Percentiles rank a stretch among this genome's conserved stretches.
Evolutionary conservation across 352 stramenopile genomes (phyloP).

Genomic region (Phytophthora parvispora): DNA sequence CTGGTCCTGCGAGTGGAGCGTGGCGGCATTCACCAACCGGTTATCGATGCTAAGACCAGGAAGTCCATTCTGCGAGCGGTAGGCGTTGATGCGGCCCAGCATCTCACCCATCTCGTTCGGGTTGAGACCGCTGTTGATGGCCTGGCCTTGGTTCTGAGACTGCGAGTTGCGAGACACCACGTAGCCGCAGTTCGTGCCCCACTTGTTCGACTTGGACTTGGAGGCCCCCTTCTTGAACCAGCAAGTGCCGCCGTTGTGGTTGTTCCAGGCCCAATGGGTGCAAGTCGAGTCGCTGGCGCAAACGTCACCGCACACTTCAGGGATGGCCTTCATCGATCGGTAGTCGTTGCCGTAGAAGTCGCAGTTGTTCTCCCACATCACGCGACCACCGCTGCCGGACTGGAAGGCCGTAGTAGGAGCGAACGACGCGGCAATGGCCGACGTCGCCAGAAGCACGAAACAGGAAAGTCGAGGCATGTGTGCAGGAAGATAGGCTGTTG

Average conservation of each 20-base stretch:
- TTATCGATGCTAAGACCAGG: slow-evolving; percentile 45
- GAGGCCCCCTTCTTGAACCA: slow-evolving; percentile 52
- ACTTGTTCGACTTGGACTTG: slow-evolving; percentile 24
- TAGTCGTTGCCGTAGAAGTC: slow-evolving; percentile 45
- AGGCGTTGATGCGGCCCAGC: slow-evolving; percentile 56
- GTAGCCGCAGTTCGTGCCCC: slow-evolving; percentile 49
- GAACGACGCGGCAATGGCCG: slow-evolving; percentile 8
- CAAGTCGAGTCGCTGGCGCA: slow-evolving; percentile 37
- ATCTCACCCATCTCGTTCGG: slow-evolving; percentile 46
- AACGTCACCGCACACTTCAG: slow-evolving; percentile 39
- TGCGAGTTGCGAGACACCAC: slow-evolving; percentile 31
- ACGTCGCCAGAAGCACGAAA: slow-evolving; percentile 15
- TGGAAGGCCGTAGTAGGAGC: slow-evolving; percentile 13
- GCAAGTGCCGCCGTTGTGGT: slow-evolving; percentile 43
- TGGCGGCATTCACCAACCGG: slow-evolving; percentile 43
- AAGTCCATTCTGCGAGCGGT: slow-evolving; percentile 47
- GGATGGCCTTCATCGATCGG: slow-evolving; percentile 32
- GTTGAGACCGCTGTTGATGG: slow-evolving; percentile 40
- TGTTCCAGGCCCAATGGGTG: slow-evolving; percentile 53
- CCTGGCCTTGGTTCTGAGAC: slow-evolving; percentile 14
- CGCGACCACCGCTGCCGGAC: slow-evolving; percentile 28
- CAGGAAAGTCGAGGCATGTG: slow-evolving; percentile 10
- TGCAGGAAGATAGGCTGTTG: slow-evolving; percentile 8
- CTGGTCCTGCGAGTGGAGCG: slow-evolving; percentile 54
- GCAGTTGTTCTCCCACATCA: slow-evolving; percentile 53